phyloP scores from a whole-genome alignment of 805 yeast genomes.

The Starmerella vaccinii region DNA sequence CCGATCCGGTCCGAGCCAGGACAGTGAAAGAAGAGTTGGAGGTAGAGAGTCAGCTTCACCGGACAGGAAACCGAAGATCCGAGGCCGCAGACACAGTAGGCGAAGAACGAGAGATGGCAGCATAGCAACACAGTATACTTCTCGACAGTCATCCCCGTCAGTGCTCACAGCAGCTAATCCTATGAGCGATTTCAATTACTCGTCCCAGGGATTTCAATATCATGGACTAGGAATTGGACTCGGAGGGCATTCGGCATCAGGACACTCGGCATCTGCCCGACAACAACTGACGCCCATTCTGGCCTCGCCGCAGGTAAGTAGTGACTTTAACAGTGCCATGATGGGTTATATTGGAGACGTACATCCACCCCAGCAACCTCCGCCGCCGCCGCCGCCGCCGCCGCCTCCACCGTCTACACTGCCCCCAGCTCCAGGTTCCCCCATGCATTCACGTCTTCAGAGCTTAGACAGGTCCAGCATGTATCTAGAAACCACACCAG shows the following conservation, averaged over 20 bases:
- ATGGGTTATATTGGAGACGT: not conserved
- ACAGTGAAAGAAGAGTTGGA: too few relatives aligned
- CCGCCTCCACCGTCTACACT: not conserved
- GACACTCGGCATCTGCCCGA: not conserved
- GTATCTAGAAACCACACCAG: not conserved
- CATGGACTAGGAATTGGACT: conserved; percentile 3
- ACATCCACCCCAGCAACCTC: too few relatives aligned
- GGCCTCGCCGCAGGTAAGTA: not conserved
- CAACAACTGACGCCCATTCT: not conserved
- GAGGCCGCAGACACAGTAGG: not conserved
- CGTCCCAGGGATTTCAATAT: not conserved
- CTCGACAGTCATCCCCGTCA: not conserved
- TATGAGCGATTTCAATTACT: not conserved
- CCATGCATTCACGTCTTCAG: not conserved
- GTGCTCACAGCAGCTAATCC: not conserved
- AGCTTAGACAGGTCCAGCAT: not conserved
- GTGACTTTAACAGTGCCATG: not conserved
- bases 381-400: not conserved
- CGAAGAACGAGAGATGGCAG: not conserved
- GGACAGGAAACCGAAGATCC: not conserved
- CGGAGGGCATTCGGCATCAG: not conserved
- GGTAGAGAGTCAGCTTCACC: not conserved
- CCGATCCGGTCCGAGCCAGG: not conserved
- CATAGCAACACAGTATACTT: not conserved
- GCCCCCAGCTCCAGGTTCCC: not conserved